Conservation (phyloP, 2,329 filamentous ascomycete species). For the Arthrobotrys sphaeroides region DNA sequence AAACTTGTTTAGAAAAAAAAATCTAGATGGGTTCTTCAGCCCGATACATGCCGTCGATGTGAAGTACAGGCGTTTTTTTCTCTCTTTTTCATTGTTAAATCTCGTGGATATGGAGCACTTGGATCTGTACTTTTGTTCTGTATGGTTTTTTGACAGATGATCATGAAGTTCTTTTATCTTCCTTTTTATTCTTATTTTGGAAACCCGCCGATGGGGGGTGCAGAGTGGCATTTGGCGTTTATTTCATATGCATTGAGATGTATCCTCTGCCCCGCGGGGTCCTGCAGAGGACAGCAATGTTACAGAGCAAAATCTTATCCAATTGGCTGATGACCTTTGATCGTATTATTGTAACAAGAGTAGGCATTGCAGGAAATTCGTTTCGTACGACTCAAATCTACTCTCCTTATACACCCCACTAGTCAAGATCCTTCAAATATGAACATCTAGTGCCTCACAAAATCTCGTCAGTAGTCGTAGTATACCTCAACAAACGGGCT, state of each 20-base stretch:
- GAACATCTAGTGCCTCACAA: too few relatives aligned
- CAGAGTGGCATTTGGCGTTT: constrained; percentile 38
- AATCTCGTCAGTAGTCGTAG: too few relatives aligned
- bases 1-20: not conserved
- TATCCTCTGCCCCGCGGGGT: constrained; percentile 27
- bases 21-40: too few relatives aligned
- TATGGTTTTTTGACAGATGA: not conserved
- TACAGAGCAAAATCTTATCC: constrained; percentile 2
- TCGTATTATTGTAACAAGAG: too few relatives aligned
- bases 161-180: not conserved
- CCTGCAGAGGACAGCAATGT: not conserved
- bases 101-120: not conserved
- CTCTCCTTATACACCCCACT: too few relatives aligned
- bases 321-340: not conserved
- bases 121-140: not conserved
- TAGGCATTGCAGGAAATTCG: too few relatives aligned
- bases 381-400: too few relatives aligned
- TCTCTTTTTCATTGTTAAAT: not conserved
- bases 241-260: constrained; percentile 32
- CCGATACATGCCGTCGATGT: not conserved
- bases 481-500: too few relatives aligned
- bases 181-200: not conserved
- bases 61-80: constrained; percentile 5
- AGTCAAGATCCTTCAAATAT: too few relatives aligned
- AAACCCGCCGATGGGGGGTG: not conserved